Conservation (phyloP, 805 yeast species). For the Zygosaccharomyces rouxii region DNA sequence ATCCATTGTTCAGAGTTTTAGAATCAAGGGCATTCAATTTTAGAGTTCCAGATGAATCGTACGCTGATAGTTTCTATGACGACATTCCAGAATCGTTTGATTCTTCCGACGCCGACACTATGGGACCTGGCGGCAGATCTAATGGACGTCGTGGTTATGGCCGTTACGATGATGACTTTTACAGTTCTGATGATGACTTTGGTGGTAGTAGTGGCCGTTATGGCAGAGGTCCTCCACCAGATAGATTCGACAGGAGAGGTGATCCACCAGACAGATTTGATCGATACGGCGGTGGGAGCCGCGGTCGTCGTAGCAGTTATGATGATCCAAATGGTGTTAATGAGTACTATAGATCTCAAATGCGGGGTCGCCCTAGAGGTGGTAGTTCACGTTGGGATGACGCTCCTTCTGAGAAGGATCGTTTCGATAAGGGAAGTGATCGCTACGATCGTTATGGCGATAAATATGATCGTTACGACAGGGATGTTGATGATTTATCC, state of each 20-base stretch:
- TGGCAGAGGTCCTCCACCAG: constrained; percentile 26
- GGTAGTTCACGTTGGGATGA: constrained; percentile 18
- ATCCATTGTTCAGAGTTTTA: constrained; percentile 76
- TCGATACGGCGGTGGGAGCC: constrained; percentile 19
- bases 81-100: constrained; percentile 47
- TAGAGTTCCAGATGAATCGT: constrained; percentile 55
- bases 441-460: constrained; percentile 47
- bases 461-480: constrained; percentile 51
- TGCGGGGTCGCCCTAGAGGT: constrained; percentile 24
- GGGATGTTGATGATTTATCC: constrained; percentile 38
- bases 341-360: constrained; percentile 36
- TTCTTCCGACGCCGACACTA: constrained; percentile 32
- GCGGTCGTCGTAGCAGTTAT: constrained; percentile 19
- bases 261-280: constrained; percentile 10
- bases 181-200: constrained; percentile 26
- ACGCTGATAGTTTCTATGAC: constrained; percentile 59
- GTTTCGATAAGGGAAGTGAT: constrained; percentile 5
- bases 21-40: constrained; percentile 78
- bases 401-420: constrained; percentile 9
- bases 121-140: constrained; percentile 27
- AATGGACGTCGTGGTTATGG: constrained; percentile 29
- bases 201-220: constrained; percentile 18
- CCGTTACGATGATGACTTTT: constrained; percentile 27
- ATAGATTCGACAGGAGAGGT: constrained; percentile 27
- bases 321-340: constrained; percentile 41